Percentiles rank a stretch among this genome's conserved stretches.
Conservation (phyloP, 1,139 yeast species). For the Pichia terricola region DNA sequence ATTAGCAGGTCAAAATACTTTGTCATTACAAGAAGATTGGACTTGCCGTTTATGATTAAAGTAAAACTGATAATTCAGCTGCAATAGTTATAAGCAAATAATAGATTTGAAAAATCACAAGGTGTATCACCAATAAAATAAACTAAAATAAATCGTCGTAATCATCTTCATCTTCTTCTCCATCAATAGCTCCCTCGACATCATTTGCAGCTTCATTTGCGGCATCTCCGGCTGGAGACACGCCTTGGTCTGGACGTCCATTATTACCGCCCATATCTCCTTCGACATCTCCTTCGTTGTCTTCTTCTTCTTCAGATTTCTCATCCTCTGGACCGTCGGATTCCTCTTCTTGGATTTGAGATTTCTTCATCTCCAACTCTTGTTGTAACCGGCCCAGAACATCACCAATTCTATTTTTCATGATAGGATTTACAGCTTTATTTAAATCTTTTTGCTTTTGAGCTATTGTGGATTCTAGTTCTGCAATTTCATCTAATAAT, state of each 20-base stretch:
- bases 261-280: constrained; percentile 19
- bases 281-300: constrained; percentile 26
- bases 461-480: constrained; percentile 69
- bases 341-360: constrained; percentile 41
- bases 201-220: background rate
- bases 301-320: constrained; percentile 20
- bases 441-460: constrained; percentile 67
- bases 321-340: constrained; percentile 24
- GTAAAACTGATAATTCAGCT: too few species aligned
- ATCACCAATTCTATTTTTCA: constrained; percentile 79
- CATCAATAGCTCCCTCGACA: background rate
- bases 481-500: constrained; percentile 76
- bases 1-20: too few species aligned
- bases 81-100: too few species aligned
- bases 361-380: constrained; percentile 74
- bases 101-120: too few species aligned
- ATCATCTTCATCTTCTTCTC: constrained; percentile 24
- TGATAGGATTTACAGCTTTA: constrained; percentile 76
- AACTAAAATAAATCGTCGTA: constrained; percentile 28
- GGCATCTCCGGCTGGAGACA: background rate
- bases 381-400: constrained; percentile 71
- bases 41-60: too few species aligned
- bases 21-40: too few species aligned
- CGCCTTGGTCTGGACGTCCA: constrained; percentile 15
- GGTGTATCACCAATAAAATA: too few species aligned